Conservation (phyloP, 2,329 filamentous ascomycete genomes). For the Penicillium crustosum region DNA sequence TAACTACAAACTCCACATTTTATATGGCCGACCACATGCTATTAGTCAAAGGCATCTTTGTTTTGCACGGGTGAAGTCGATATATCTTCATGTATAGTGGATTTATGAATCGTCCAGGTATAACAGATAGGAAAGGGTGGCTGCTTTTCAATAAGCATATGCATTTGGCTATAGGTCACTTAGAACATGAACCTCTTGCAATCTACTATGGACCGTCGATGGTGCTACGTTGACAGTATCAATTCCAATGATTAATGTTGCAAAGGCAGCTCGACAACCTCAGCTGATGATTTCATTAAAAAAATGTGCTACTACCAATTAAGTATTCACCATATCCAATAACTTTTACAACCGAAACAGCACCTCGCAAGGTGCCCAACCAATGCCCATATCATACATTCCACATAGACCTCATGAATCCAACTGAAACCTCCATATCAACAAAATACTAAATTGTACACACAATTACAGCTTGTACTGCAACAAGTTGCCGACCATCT, state of each 20-base stretch:
- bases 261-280: neutral
- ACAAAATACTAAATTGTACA: neutral
- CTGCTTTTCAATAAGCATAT: neutral
- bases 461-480: slow-evolving; percentile 64
- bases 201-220: neutral
- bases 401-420: slow-evolving; percentile 2
- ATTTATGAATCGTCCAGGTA: neutral
- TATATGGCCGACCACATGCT: neutral
- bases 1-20: neutral
- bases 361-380: neutral
- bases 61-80: neutral
- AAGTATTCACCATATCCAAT: neutral
- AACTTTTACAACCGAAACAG: slow-evolving; percentile 2
- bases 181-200: neutral
- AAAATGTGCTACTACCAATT: neutral
- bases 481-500: slow-evolving; percentile 74
- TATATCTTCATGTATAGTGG: neutral
- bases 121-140: no score
- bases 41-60: neutral
- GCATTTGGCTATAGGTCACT: neutral
- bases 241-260: neutral
- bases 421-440: neutral
- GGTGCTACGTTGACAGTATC: neutral
- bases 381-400: slow-evolving; percentile 10
- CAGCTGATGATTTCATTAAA: neutral